Evolutionary conservation across 2,329 filamentous ascomycete genomes (phyloP).

Genomic region (Lecanicillium sp.): DNA sequence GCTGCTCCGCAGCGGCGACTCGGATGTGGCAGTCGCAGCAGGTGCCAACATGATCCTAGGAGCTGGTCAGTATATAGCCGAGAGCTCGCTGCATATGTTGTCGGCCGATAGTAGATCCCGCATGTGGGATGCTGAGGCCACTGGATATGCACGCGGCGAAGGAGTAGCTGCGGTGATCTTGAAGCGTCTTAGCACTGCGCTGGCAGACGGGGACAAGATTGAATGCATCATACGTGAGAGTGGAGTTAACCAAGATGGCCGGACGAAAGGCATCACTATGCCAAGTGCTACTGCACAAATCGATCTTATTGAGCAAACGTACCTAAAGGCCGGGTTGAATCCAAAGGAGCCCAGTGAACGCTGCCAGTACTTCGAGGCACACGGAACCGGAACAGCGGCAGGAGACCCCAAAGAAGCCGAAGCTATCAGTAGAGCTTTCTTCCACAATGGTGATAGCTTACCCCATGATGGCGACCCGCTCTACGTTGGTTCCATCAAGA

Average conservation of each 20-base stretch:
- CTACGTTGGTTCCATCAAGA: slow-evolving; percentile 18
- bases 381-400: slow-evolving; percentile 40
- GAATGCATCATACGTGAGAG: slow-evolving; percentile 41
- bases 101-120: slow-evolving; percentile 40
- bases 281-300: slow-evolving; percentile 38
- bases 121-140: slow-evolving; percentile 21
- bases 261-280: slow-evolving; percentile 45
- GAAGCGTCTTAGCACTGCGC: slow-evolving; percentile 44
- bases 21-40: slow-evolving; percentile 29
- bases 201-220: slow-evolving; percentile 43
- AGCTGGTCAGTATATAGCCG: slow-evolving; percentile 20
- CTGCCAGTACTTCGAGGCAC: slow-evolving; percentile 29
- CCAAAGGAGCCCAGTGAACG: slow-evolving; percentile 16
- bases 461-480: slow-evolving; percentile 15
- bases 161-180: slow-evolving; percentile 44
- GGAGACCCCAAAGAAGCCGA: slow-evolving; percentile 43
- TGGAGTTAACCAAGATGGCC: slow-evolving; percentile 45
- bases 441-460: neutral
- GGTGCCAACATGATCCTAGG: slow-evolving; percentile 12
- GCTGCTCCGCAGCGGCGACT: slow-evolving; percentile 34
- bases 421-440: slow-evolving; percentile 15
- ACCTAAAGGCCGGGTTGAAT: slow-evolving; percentile 16
- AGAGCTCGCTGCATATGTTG: slow-evolving; percentile 36
- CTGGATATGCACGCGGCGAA: slow-evolving; percentile 51
- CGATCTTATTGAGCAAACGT: slow-evolving; percentile 20